Evolutionary conservation across 139 green algal species (phyloP), one percentile per base, ranked within the genome.

Genomic region (Chlorella sp.): DNA sequence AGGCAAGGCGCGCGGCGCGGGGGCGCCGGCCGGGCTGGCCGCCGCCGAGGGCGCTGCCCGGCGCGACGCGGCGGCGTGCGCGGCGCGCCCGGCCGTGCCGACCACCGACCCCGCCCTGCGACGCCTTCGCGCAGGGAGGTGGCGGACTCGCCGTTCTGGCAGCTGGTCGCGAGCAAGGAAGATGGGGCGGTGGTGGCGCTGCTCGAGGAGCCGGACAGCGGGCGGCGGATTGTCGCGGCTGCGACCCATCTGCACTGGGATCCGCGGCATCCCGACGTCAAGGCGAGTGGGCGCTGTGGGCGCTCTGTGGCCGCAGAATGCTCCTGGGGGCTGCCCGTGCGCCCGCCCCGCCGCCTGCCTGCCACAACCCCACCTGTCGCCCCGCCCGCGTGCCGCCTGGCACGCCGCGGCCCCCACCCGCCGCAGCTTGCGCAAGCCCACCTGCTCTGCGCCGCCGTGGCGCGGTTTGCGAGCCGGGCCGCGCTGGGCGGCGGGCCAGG

Each of bases 241-340:
- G 79, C 66, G 48, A 85, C 83, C n/a, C 88, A 93, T 68, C 76
- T 91, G 11, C 90, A 85, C 67, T 91, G 83, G 79, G 33, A 91
- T 64, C 85, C 84, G 8, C 60, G 50, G 5, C 84, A 53, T 36
- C 82, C 88, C 0, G 86, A 89, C 48, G 74, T 88, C n/a, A 90
- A 89, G 73, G 75, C 63, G 21, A 27, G 36, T 53, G 53, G 23
- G 31, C 12, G 53, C 53, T 33, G 53, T 62, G 12, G 8, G 8
- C n/a, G n/a, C n/a, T n/a, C n/a, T n/a, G n/a, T n/a, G n/a, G n/a
- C n/a, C n/a, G n/a, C n/a, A n/a, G n/a, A n/a, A n/a, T n/a, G n/a
- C n/a, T n/a, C n/a, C n/a, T 33, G 51, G 51, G 27, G 51, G 51
- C 21, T 59, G 51, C 51, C 14, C 11, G 51, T 23, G 11, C 11